Evolutionary conservation across 2,329 filamentous ascomycete species (phyloP), one percentile per base, ranked within the genome.

Genomic region (Penicillium italicum): DNA sequence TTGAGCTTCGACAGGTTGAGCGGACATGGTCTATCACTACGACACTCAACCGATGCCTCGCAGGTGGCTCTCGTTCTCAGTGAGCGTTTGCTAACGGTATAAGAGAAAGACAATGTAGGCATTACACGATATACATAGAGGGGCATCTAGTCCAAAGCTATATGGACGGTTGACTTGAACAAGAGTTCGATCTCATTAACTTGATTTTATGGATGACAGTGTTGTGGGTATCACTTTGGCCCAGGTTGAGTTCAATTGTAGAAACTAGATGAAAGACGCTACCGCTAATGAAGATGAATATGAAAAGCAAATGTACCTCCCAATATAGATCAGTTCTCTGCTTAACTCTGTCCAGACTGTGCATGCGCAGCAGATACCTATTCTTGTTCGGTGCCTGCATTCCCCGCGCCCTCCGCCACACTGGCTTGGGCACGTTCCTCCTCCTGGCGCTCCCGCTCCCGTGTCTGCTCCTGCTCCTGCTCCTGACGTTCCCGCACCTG

Each of bases 401-500:
- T 34, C 6, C 14, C 43, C 5, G 14, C 14, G 3, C 5, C 43
- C 14, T 34, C 43, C 9, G n/a, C 18, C n/a, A 45, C 20, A 16
- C 43, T 26, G 24, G 30, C 9, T 7, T 45, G 28, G 10, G 18
- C 11, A 20, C 11, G 50, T 30, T 36, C 44, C 10, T 26, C 16
- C n/a, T 24, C 44, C 24, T 49, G 36, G 10, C 30, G 37, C 14
- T 26, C 30, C 22, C 40, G 49, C n/a, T 30, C 46, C 18, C 18
- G 43, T 12, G 12, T 34, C 33, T 52, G 50, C 10, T 45, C n/a
- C 5, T 24, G 24, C 24, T 24, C 50, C 33, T 55, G 50, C 22
- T 56, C 56, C 16, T 42, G 56, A 3, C 52, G 57, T 24, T 51
- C 38, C n/a, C 46, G 45, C 5, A n/a, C 45, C 11, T 16, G 31